Base-by-base conservation (phyloP, 805 yeast species). In the Metschnikowia dekortorum region DNA sequence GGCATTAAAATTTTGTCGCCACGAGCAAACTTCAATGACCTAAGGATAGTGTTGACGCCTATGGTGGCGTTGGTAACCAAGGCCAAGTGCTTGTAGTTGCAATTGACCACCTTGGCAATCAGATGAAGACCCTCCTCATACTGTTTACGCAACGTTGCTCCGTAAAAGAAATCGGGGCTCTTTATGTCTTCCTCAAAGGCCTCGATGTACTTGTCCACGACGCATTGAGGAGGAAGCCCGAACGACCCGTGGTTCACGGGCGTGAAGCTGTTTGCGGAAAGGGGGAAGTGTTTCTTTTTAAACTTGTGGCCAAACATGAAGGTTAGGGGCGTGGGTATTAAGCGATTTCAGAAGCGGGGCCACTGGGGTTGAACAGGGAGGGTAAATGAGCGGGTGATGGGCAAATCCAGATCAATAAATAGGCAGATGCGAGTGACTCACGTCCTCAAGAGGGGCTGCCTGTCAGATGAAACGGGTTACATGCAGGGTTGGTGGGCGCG, bases 161-260 rank as follows among this genome's bases (percentile, higher is more conserved):
- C 60, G 44, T 70, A 57, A 55, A 67, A 82, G 35, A 61, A 55
- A 58, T 84, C 89, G 0, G 89, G 83, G 53, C 67, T 74, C 4
- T 53, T 48, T 31, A 57, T 53, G 48, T 67, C 72, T 8, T 58
- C 44, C 8, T 55, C 55, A 14, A 50, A 31, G 9, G 47, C 46
- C 34, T 37, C 14, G 39, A 35, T 26, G 39, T 47, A 53, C 33
- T 43, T 46, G 36, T 55, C 55, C 22, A 55, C 16, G 1, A 84
- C 80, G 4, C 73, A 66, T 8, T 61, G 66, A 0, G 89, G 86
- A 3, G 78, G 69, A 1, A 76, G 66, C 1, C 89, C 90, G 59
- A 65, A 85, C 1, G 87, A 78, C 7, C 89, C 89, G 60, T 84
- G 84, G 63, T 85, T 85, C 41, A 83, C 75, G 13, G 80, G 78